Percentiles rank a stretch among this genome's conserved stretches.
Evolutionary conservation across 805 yeast genomes (phyloP).

Genomic region (Zygosaccharomyces rouxii): DNA sequence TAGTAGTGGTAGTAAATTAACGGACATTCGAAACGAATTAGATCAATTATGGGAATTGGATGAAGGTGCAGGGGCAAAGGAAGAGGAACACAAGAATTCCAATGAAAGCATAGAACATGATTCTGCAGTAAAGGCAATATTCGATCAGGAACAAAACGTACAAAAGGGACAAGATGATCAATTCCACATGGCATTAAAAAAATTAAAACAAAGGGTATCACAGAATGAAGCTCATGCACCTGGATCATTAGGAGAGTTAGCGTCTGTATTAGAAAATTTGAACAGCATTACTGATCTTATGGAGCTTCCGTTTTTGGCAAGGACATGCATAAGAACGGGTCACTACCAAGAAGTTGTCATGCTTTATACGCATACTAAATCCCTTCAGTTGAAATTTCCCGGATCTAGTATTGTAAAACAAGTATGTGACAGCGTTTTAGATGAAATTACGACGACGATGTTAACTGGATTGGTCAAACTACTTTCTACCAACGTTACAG

Average conservation of each 20-base stretch:
- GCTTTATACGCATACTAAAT: slow-evolving; percentile 65
- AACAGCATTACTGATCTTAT: slow-evolving; percentile 71
- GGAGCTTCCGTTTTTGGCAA: slow-evolving; percentile 77
- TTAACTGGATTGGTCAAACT: slow-evolving; percentile 62
- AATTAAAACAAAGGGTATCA: slow-evolving; percentile 19
- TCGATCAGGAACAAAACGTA: slow-evolving; percentile 24
- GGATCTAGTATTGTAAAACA: slow-evolving; percentile 30
- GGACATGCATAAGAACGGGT: slow-evolving; percentile 80
- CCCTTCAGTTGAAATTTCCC: slow-evolving; percentile 68
- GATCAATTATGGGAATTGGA: slow-evolving; percentile 33
- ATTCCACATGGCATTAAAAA: slow-evolving; percentile 30
- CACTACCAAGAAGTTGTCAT: slow-evolving; percentile 88
- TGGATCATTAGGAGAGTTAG: slow-evolving; percentile 24
- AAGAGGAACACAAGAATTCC: background rate
- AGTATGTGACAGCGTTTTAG: slow-evolving; percentile 23
- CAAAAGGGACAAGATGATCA: slow-evolving; percentile 27
- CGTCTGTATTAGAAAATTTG: slow-evolving; percentile 52
- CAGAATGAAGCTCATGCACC: slow-evolving; percentile 10
- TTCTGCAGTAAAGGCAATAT: slow-evolving; percentile 12
- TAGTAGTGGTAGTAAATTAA: slow-evolving; percentile 12
- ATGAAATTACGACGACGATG: slow-evolving; percentile 49
- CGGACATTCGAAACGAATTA: slow-evolving; percentile 20
- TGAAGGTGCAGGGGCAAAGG: slow-evolving; percentile 5
- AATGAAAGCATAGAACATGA: slow-evolving; percentile 1
- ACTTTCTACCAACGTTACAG: slow-evolving; percentile 70